Evolutionary conservation across 192 early-diverging fungal genomes (phyloP).

Genomic region (Coemansia javaensis): DNA sequence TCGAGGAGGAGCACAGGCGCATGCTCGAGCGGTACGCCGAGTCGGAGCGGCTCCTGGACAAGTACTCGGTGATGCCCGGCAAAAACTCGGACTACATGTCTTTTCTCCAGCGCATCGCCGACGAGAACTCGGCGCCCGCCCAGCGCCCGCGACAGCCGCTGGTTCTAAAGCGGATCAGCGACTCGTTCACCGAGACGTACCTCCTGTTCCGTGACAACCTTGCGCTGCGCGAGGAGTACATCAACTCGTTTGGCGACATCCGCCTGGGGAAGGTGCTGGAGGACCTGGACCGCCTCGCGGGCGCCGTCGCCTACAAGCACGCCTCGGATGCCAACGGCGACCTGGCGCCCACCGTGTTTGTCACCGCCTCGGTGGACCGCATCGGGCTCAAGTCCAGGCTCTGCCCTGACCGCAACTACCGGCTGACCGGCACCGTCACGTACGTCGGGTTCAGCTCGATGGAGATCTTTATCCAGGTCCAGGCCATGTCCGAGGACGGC

Average conservation of each 20-base stretch:
- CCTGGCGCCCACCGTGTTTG: conserved; percentile 64
- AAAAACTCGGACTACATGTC: conserved; percentile 47
- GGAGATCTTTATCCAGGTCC: conserved; percentile 75
- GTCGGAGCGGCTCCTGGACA: conserved; percentile 41
- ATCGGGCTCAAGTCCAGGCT: conserved; percentile 70
- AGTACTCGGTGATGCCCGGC: conserved; percentile 47
- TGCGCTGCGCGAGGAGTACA: conserved; percentile 71
- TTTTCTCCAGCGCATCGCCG: conserved; percentile 40
- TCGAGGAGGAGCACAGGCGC: conserved; percentile 43
- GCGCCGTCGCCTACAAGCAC: conserved; percentile 74
- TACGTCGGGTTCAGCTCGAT: conserved; percentile 83
- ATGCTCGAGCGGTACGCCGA: conserved; percentile 43
- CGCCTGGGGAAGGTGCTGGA: conserved; percentile 82
- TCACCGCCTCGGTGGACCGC: conserved; percentile 83
- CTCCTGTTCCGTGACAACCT: conserved; percentile 75
- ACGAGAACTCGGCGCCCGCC: conserved; percentile 24
- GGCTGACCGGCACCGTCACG: conserved; percentile 77
- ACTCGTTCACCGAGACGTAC: conserved; percentile 72
- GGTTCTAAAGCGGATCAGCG: conserved; percentile 58
- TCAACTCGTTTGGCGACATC: conserved; percentile 69
- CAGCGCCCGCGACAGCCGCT: conserved; percentile 39
- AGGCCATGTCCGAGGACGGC: conserved; percentile 47
- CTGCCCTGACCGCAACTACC: conserved; percentile 62
- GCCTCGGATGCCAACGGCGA: conserved; percentile 53
- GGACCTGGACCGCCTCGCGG: conserved; percentile 82